These are phyloP conservation scores for Gynostemma pentaphyllum DNA, from an alignment of 306 rosid species.

Conservation along the genomic window DNA sequence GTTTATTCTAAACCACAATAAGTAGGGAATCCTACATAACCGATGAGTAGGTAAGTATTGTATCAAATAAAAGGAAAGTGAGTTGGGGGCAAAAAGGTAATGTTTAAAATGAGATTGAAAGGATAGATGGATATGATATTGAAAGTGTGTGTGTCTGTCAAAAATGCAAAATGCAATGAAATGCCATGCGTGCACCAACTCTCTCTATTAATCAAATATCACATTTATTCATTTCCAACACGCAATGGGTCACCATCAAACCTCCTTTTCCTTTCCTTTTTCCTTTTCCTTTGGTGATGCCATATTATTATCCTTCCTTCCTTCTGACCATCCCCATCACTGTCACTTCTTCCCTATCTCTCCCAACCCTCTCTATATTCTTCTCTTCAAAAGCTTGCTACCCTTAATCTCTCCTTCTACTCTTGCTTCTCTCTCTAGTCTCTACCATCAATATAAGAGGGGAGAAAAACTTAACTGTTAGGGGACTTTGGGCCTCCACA, in stretches of 20 bases:
- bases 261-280: neutral
- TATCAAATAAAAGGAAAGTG: too few relatives aligned
- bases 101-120: slow-evolving; percentile 30
- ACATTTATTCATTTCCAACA: neutral
- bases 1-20: too few relatives aligned
- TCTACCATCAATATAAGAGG: too few relatives aligned
- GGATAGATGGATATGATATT: slow-evolving; percentile 27
- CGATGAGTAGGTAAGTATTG: too few relatives aligned
- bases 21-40: too few relatives aligned
- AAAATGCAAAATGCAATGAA: slow-evolving; percentile 16
- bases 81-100: slow-evolving; percentile 20
- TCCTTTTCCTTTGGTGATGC: neutral
- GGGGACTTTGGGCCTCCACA: too few relatives aligned
- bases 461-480: too few relatives aligned
- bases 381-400: too few relatives aligned
- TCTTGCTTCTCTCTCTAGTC: neutral
- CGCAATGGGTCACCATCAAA: neutral
- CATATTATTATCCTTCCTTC: too few relatives aligned
- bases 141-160: slow-evolving; percentile 22
- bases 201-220: neutral
- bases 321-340: slow-evolving; percentile 26
- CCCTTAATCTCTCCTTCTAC: neutral
- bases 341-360: slow-evolving; percentile 7
- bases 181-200: slow-evolving; percentile 11
- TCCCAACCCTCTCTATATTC: neutral